Base-by-base conservation (phyloP, 2,329 filamentous ascomycete species). In the Bipolaris victoriae region DNA sequence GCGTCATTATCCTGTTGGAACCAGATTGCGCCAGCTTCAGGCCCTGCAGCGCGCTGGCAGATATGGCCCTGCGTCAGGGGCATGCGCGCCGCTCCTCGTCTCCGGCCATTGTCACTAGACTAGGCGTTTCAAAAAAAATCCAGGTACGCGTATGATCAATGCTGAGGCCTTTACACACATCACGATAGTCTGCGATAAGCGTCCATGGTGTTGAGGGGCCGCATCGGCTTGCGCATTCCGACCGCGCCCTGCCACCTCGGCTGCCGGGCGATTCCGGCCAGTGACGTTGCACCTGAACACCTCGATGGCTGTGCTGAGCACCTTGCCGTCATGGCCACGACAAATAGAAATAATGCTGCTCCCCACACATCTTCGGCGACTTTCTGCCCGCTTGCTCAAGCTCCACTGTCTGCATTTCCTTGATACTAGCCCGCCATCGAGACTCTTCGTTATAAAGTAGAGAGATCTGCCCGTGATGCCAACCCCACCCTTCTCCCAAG, bases 251-350 rank as follows among this genome's bases (percentile, higher is more conserved):
- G 31, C 33, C 60, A 63, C 64, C 64, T 66, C 64, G 64, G 64
- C 53, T 49, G 43, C 51, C 63, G 64, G 62, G 60, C 58, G 57
- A 61, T 55, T 82, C 49, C 88, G 89, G 52, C 92, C 90, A 60
- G 51, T 61, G 61, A 56, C 7, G 92, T 95, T 74, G 90, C 92
- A 43, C 61, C 57, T 39, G 60, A 72, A 51, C 52, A 92, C 73
- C 90, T 94, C 16, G 31, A 33, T 65, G 89, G 90, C 22, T 88
- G 71, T 36, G 39, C 10, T 47, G 40, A 48, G 35, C 35, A 40
- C 88, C 90, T 20, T 3, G 91, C 97, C 37, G 93, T 97, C 64
- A 93, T 57, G 36, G 20, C 47, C 46, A 44, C 43, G 51, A 53
- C 60, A 53, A 44, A 61, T 58, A 64, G 61, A 60, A 55, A 58